Evolutionary conservation across 805 yeast genomes (phyloP).

Genomic region (Pichia nakasei): DNA sequence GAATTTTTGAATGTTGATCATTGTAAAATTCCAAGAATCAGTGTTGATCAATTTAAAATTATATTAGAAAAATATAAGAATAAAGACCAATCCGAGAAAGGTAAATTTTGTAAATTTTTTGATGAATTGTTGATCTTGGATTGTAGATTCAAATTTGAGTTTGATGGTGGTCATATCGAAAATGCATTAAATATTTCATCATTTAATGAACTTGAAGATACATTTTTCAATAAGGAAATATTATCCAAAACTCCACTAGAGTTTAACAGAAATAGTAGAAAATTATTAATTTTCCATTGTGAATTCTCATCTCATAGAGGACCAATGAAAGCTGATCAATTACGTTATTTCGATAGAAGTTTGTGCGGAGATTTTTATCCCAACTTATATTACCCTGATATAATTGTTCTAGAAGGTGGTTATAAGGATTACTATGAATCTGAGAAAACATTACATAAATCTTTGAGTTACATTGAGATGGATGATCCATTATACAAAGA

Average conservation of each 20-base stretch:
- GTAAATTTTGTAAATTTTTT: conserved; percentile 35
- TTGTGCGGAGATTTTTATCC: conserved; percentile 60
- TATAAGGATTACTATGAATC: conserved; percentile 67
- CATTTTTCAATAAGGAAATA: conserved; percentile 30
- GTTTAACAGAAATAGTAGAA: conserved; percentile 22
- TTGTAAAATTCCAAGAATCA: conserved; percentile 66
- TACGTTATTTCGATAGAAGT: conserved; percentile 81
- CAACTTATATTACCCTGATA: conserved; percentile 74
- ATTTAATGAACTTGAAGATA: conserved; percentile 56
- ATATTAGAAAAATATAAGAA: conserved; percentile 37
- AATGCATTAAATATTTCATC: conserved; percentile 74
- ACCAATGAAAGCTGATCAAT: conserved; percentile 84
- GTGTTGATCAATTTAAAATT: conserved; percentile 45
- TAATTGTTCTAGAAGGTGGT: conserved; percentile 85
- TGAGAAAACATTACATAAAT: conserved; percentile 18
- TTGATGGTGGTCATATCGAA: conserved; percentile 82
- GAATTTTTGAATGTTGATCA: conserved; percentile 23
- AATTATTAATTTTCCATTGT: conserved; percentile 79
- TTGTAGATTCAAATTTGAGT: conserved; percentile 91
- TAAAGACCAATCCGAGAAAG: conserved; percentile 27
- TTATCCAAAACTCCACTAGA: conserved; percentile 17
- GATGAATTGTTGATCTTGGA: conserved; percentile 60
- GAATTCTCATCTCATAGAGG: conserved; percentile 91
- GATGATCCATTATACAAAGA: conserved; percentile 47
- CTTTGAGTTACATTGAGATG: conserved; percentile 71